Evolutionary conservation across 371 early-diverging fungal genomes (phyloP).

Genomic region (Syncephalis fuscata): DNA sequence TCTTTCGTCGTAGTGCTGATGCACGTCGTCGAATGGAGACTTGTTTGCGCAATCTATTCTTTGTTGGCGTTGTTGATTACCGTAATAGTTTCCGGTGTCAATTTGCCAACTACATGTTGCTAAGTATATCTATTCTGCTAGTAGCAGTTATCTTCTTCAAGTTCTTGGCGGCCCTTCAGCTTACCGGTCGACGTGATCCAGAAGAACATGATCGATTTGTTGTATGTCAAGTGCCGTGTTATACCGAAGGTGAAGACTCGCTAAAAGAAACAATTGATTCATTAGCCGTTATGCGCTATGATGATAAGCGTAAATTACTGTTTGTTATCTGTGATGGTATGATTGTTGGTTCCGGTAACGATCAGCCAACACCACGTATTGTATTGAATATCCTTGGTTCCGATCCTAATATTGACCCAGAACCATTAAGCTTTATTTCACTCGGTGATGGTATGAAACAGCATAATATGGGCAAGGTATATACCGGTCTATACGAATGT

Average conservation of each 20-base stretch:
- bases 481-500: constrained; percentile 89
- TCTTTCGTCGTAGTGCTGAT: constrained; percentile 5
- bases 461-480: constrained; percentile 94
- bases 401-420: constrained; percentile 72
- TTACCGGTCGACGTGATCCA: constrained; percentile 54
- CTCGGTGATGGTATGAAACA: constrained; percentile 83
- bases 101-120: constrained; percentile 76
- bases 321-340: constrained; percentile 81
- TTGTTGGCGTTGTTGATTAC: constrained; percentile 75
- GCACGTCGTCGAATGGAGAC: constrained; percentile 16
- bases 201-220: constrained; percentile 83
- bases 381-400: constrained; percentile 90
- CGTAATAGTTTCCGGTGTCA: constrained; percentile 66
- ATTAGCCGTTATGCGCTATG: constrained; percentile 70
- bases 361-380: constrained; percentile 85
- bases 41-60: constrained; percentile 75
- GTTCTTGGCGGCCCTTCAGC: constrained; percentile 80
- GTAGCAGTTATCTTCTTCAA: constrained; percentile 75
- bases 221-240: constrained; percentile 90
- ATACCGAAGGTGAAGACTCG: constrained; percentile 95
- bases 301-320: constrained; percentile 88
- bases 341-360: constrained; percentile 93
- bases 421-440: constrained; percentile 82
- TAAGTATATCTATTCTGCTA: constrained; percentile 61
- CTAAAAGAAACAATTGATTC: constrained; percentile 86